phyloP scores from a whole-genome alignment of 208 protist species.

The Trypanosoma mega region DNA sequence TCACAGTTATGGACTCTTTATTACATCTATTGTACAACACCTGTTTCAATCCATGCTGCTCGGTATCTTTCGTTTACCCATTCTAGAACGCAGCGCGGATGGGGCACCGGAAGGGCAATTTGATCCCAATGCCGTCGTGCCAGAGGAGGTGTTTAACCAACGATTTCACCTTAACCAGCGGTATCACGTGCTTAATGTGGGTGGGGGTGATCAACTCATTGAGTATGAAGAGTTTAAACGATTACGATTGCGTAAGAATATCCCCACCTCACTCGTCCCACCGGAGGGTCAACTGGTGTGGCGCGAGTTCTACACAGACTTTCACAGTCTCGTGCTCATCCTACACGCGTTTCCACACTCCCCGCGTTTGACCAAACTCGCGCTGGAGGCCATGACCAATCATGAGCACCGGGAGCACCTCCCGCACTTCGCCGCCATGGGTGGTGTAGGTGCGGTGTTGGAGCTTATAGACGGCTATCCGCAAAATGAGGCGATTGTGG shows the following conservation, averaged over 20 bases:
- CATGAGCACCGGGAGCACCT: conserved; percentile 22
- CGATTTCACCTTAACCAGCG: conserved; percentile 34
- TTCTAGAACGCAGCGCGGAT: conserved; percentile 31
- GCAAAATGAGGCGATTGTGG: conserved; percentile 64
- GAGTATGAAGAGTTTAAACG: conserved; percentile 37
- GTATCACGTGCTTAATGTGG: conserved; percentile 31
- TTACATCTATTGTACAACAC: conserved; percentile 64
- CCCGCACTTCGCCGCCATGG: conserved; percentile 35
- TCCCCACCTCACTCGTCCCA: conserved; percentile 31
- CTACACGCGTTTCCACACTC: conserved; percentile 72
- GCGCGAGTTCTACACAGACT: conserved; percentile 67
- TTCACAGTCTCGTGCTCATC: conserved; percentile 67
- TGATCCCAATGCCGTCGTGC: conserved; percentile 8
- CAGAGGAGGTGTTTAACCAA: conserved; percentile 30
- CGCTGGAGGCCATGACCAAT: conserved; percentile 44
- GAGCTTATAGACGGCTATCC: conserved; percentile 81
- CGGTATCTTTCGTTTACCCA: conserved; percentile 68
- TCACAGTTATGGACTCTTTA: conserved; percentile 52
- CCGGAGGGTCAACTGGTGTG: conserved; percentile 63
- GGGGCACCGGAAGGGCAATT: neutral
- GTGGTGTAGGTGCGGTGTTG: conserved; percentile 70
- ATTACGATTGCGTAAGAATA: conserved; percentile 12
- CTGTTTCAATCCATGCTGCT: conserved; percentile 69
- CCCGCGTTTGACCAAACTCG: conserved; percentile 43
- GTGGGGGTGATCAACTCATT: conserved; percentile 32